Evolutionary conservation across 306 rosid species (phyloP).

Genomic region (Pachyrhizus erosus): DNA sequence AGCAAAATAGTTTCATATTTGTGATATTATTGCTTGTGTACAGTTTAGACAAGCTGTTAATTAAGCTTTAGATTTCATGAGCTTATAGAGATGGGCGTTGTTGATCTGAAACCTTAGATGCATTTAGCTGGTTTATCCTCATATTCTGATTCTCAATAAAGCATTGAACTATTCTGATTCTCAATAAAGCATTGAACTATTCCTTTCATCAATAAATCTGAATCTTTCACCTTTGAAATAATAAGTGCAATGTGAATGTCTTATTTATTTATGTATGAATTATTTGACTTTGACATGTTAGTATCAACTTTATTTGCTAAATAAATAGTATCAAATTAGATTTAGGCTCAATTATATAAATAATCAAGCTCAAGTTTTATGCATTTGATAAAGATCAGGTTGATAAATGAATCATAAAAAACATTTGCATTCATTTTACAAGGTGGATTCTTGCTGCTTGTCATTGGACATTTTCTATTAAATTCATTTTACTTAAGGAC

Average conservation of each 20-base stretch:
- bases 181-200: conserved; percentile 28
- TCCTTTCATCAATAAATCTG: neutral
- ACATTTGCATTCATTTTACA: neutral
- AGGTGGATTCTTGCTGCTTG: neutral
- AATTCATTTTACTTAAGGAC: conserved; percentile 60
- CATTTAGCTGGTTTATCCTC: neutral
- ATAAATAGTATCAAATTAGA: neutral
- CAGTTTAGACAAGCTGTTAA: conserved; percentile 14
- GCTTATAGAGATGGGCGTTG: neutral
- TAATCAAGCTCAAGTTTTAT: neutral
- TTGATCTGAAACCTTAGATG: neutral
- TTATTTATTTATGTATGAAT: neutral
- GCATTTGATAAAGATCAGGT: neutral
- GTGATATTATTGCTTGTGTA: neutral
- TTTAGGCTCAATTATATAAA: neutral
- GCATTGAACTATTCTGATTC: conserved; percentile 26
- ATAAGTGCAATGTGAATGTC: neutral
- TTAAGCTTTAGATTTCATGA: conserved; percentile 27
- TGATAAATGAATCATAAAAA: neutral
- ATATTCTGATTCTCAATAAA: conserved; percentile 30
- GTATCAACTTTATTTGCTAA: neutral
- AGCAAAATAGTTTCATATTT: conserved; percentile 48
- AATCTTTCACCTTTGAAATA: neutral
- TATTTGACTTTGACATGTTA: neutral
- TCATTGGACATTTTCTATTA: neutral